Conservation (phyloP, 2,329 filamentous ascomycete species). For the Fusarium multiceps region DNA sequence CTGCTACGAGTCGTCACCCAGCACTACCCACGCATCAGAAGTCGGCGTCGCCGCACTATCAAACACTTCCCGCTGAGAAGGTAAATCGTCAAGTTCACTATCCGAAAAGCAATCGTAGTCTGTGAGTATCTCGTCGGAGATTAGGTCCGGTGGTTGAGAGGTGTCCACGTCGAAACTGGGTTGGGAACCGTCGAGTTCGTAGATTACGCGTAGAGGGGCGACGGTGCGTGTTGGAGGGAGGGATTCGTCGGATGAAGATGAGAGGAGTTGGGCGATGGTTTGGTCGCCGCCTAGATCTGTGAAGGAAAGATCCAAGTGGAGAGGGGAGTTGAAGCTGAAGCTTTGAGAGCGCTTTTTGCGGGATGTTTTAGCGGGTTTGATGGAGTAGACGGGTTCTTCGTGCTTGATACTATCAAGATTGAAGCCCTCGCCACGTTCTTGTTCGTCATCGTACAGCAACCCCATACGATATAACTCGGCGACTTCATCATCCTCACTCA, state of each 20-base stretch:
- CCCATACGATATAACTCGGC: slow-evolving; percentile 59
- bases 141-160: slow-evolving; percentile 52
- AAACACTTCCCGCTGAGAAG: slow-evolving; percentile 48
- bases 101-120: slow-evolving; percentile 55
- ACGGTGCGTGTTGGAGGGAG: slow-evolving; percentile 35
- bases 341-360: slow-evolving; percentile 44
- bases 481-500: slow-evolving; percentile 51
- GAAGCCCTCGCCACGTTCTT: slow-evolving; percentile 51
- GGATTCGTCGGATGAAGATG: slow-evolving; percentile 13
- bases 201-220: slow-evolving; percentile 54
- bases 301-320: slow-evolving; percentile 57
- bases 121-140: slow-evolving; percentile 48
- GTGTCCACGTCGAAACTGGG: slow-evolving; percentile 52
- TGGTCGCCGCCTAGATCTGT: slow-evolving; percentile 56
- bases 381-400: slow-evolving; percentile 53
- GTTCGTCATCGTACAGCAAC: slow-evolving; percentile 58
- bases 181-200: slow-evolving; percentile 52
- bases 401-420: slow-evolving; percentile 54
- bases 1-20: slow-evolving; percentile 61
- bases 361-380: slow-evolving; percentile 52
- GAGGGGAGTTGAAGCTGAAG: slow-evolving; percentile 42
- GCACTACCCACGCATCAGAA: slow-evolving; percentile 56
- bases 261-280: slow-evolving; percentile 53
- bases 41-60: slow-evolving; percentile 45
- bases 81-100: slow-evolving; percentile 50